phyloP scores from a whole-genome alignment of 2,329 filamentous ascomycete species.

The Phialocephala subalpina region DNA sequence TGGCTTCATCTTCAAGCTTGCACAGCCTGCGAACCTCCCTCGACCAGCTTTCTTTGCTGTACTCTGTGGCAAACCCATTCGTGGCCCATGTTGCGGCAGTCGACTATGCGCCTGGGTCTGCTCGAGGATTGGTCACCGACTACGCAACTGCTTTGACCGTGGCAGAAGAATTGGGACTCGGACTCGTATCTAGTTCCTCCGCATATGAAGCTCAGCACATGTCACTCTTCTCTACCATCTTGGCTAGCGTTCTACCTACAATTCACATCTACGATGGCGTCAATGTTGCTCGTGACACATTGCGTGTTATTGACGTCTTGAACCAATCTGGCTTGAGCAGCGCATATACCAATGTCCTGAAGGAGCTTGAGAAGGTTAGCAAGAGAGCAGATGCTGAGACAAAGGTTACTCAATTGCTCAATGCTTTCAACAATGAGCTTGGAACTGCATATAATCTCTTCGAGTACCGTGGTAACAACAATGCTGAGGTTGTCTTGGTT shows the following conservation, averaged over 20 bases:
- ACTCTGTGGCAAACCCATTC: conserved; percentile 90
- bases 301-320: conserved; percentile 82
- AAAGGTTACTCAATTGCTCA: conserved; percentile 74
- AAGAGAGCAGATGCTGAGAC: conserved; percentile 77
- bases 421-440: conserved; percentile 86
- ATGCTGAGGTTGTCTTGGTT: conserved; percentile 84
- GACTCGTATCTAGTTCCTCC: conserved; percentile 83
- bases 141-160: conserved; percentile 83
- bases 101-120: conserved; percentile 75
- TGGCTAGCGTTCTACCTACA: conserved; percentile 81
- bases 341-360: conserved; percentile 71
- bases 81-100: conserved; percentile 91
- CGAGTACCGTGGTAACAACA: conserved; percentile 88
- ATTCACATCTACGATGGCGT: conserved; percentile 91
- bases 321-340: conserved; percentile 74
- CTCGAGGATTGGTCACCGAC: conserved; percentile 80
- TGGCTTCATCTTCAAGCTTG: conserved; percentile 86
- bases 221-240: conserved; percentile 84
- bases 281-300: conserved; percentile 81
- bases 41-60: conserved; percentile 91
- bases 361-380: conserved; percentile 67
- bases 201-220: conserved; percentile 96
- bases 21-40: conserved; percentile 82
- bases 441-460: conserved; percentile 93
- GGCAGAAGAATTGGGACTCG: conserved; percentile 90